Conservation (phyloP, 1,284 basidiomycete species). For the Sanghuangporus weigelae region DNA sequence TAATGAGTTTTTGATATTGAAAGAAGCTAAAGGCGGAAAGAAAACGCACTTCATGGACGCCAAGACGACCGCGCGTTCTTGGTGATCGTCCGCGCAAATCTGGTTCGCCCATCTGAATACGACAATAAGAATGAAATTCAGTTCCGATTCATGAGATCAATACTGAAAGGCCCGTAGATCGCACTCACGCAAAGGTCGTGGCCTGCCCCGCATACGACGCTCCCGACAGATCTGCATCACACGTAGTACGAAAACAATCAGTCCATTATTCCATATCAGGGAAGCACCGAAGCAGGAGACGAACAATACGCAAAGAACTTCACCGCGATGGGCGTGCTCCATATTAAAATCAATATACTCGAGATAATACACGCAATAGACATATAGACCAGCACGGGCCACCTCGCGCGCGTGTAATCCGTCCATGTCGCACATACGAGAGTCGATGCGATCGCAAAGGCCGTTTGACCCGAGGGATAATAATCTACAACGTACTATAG, state of each 20-base stretch:
- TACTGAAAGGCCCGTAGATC: background rate
- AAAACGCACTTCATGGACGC: constrained; percentile 60
- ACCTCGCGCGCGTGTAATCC: constrained; percentile 48
- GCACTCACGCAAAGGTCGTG: constrained; percentile 59
- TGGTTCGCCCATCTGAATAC: constrained; percentile 59
- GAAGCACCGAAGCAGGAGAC: constrained; percentile 17
- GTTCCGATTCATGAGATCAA: background rate
- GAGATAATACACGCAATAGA: constrained; percentile 47
- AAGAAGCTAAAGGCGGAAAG: background rate
- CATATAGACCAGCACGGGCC: constrained; percentile 65
- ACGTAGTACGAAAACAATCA: background rate
- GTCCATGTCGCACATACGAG: constrained; percentile 60
- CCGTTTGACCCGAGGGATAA: constrained; percentile 62
- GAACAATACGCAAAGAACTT: constrained; percentile 67
- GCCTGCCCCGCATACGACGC: constrained; percentile 65
- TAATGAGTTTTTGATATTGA: background rate
- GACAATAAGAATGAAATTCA: background rate
- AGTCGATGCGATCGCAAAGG: constrained; percentile 59
- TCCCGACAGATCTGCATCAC: constrained; percentile 46
- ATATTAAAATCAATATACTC: constrained; percentile 53
- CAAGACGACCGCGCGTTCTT: constrained; percentile 60
- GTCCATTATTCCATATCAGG: background rate
- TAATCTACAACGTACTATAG: constrained; percentile 36
- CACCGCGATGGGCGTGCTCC: constrained; percentile 47
- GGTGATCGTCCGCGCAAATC: constrained; percentile 61